Evolutionary conservation across 176 grass and related monocot species (phyloP).

Genomic region (Oryza australiensis): DNA sequence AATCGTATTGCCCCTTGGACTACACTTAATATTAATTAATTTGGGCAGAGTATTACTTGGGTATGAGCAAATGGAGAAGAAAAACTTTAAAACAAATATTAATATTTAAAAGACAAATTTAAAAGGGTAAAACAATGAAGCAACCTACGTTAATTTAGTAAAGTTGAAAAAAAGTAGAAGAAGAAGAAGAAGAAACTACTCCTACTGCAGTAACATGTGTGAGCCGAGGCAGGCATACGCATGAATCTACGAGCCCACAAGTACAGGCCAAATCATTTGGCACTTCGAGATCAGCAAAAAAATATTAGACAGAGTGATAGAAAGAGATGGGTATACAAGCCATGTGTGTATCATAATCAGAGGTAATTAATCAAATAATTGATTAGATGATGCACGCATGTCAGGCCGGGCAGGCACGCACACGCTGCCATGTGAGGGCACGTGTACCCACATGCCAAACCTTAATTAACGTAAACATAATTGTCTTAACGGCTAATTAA

Average conservation of each 20-base stretch:
- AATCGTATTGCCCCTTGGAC: too few relatives aligned
- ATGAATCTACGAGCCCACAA: conserved; percentile 12
- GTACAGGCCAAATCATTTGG: conserved; percentile 37
- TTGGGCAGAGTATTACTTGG: too few relatives aligned
- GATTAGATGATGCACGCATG: not conserved
- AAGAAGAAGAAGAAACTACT: too few relatives aligned
- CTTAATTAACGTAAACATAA: not conserved
- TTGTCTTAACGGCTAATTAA: not conserved
- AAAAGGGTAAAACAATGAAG: too few relatives aligned
- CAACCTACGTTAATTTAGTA: too few relatives aligned
- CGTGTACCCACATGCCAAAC: not conserved
- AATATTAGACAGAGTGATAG: not conserved
- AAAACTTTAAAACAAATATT: too few relatives aligned
- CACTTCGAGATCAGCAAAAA: not conserved
- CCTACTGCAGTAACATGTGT: too few relatives aligned
- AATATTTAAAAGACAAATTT: too few relatives aligned
- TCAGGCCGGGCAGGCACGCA: not conserved
- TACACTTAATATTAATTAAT: too few relatives aligned
- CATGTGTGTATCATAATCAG: conserved; percentile 3
- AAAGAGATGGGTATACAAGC: conserved; percentile 16
- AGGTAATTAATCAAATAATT: not conserved
- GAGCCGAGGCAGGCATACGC: not conserved
- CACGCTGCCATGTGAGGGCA: not conserved
- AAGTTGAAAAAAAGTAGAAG: too few relatives aligned
- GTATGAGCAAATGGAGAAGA: too few relatives aligned